These are phyloP conservation scores for Leccinum boreale DNA, from an alignment of 768 basidiomycete genomes.

Conservation along the genomic window DNA sequence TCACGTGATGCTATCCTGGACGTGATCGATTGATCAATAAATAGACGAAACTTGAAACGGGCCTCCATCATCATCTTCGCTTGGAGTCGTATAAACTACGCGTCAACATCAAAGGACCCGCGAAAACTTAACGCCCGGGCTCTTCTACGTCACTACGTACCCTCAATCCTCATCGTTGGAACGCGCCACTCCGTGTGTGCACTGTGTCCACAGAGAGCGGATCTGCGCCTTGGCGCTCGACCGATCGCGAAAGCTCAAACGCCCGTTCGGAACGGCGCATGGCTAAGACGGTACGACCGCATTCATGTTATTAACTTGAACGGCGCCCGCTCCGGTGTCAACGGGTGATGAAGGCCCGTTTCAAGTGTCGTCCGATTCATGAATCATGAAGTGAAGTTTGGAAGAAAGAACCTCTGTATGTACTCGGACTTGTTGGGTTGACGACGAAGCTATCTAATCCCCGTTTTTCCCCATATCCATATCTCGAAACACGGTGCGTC, in stretches of 20 bases:
- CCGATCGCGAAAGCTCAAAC: not conserved
- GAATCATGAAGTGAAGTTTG: too few relatives aligned
- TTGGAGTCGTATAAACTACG: too few relatives aligned
- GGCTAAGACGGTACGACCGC: not conserved
- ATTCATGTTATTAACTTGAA: not conserved
- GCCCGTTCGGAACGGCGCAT: not conserved
- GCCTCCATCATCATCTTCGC: too few relatives aligned
- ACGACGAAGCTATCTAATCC: not conserved
- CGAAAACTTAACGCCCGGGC: too few relatives aligned
- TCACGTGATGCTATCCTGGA: not conserved
- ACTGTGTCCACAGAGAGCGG: not conserved
- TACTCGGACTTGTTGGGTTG: not conserved
- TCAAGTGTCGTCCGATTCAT: too few relatives aligned
- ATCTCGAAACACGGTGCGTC: not conserved
- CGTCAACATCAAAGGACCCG: too few relatives aligned
- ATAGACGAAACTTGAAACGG: too few relatives aligned
- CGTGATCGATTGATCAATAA: too few relatives aligned
- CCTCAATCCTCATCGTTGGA: not conserved
- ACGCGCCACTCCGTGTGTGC: not conserved
- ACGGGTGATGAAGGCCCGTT: not conserved
- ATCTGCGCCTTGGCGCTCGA: too few relatives aligned
- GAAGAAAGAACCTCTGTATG: not conserved
- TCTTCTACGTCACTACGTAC: not conserved
- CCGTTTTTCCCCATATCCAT: not conserved
- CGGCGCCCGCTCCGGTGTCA: not conserved